Conservation (phyloP, 75 land plant genomes). For the Pinus albicaulis region DNA sequence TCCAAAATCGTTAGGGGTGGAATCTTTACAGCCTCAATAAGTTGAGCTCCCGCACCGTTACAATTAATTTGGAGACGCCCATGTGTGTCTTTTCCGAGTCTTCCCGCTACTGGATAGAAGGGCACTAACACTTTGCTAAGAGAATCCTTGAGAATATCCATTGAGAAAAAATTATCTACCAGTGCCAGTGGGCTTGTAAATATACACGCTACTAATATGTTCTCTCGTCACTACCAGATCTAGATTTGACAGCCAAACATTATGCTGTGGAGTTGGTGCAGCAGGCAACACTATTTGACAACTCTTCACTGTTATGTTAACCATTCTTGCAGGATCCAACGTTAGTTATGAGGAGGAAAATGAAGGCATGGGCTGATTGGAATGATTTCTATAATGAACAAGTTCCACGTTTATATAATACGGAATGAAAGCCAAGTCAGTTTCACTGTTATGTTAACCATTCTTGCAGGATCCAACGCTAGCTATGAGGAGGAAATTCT, state of each 20-base stretch:
- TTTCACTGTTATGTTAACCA: constrained; percentile 2
- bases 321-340: neutral
- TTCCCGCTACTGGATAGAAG: constrained; percentile 60
- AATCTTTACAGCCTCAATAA: constrained; percentile 39
- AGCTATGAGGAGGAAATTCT: too few species aligned
- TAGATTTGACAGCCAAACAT: constrained; percentile 67
- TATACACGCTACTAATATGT: constrained; percentile 26
- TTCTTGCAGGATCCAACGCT: neutral
- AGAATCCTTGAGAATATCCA: constrained; percentile 24
- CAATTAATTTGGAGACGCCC: constrained; percentile 54
- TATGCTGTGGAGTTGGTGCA: constrained; percentile 32
- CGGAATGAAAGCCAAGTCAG: too few species aligned
- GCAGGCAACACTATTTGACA: constrained; percentile 46
- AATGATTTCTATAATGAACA: too few species aligned
- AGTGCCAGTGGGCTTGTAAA: constrained; percentile 14
- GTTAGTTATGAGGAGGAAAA: too few species aligned
- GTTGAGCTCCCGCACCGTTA: constrained; percentile 41
- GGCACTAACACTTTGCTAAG: constrained; percentile 43
- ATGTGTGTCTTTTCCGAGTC: constrained; percentile 27
- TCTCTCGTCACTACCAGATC: constrained; percentile 44
- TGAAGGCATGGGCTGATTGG: too few species aligned
- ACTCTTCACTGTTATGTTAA: constrained; percentile 7
- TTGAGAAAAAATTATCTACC: constrained; percentile 10
- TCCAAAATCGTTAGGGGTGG: constrained; percentile 36
- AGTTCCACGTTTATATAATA: too few species aligned